Base-by-base conservation (phyloP, 805 yeast species). In the Metschnikowia colocasiae region DNA sequence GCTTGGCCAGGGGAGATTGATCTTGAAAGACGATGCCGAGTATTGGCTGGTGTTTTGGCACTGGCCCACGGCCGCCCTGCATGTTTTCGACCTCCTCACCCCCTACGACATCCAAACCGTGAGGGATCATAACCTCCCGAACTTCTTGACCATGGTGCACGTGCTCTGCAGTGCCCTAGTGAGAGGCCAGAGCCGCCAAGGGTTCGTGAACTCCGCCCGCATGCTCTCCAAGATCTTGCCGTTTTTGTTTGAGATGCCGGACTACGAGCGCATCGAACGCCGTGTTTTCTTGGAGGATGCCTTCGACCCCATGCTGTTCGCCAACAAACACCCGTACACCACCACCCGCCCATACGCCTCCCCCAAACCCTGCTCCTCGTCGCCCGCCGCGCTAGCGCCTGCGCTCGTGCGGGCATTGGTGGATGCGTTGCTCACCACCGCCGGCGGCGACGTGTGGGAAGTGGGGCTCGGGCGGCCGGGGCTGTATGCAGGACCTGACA, bases 171-270 rank as follows among this genome's bases (percentile, higher is more conserved):
- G 33, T 9, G 56, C 58, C 25, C 40, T 68, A 27, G 30, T 38
- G 12, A 3, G 37, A 6, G 35, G 39, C 19, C 38, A 41, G 33
- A 25, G 18, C 15, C 19, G 34, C 54, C 65, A 43, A 63, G 69
- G 13, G 46, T 67, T 79, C 51, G 58, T 82, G 9, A 64, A 85
- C 40, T 83, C 81, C 49, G 81, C 88, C 56, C 74, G 96, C 31
- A 62, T 85, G 4, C 63, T 91, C 34, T 79, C 87, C 2, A 77
- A 80, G 50, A 45, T 86, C 3, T 52, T 86, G 18, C 97, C 97
- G 0, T 75, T 80, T 40, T 59, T 84, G 6, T 86, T 77, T 57
- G 96, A 90, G 63, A 59, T 68, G 9, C 69, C 59, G 6, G 55
- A 57, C 22, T 63, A 60, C 49, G 35, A 40, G 6, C 55, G 57